A percentile compares a stretch with the other conserved stretches of the same genome.
Conservation (phyloP, 2,329 filamentous ascomycete genomes). For the Exophiala xenobiotica region DNA sequence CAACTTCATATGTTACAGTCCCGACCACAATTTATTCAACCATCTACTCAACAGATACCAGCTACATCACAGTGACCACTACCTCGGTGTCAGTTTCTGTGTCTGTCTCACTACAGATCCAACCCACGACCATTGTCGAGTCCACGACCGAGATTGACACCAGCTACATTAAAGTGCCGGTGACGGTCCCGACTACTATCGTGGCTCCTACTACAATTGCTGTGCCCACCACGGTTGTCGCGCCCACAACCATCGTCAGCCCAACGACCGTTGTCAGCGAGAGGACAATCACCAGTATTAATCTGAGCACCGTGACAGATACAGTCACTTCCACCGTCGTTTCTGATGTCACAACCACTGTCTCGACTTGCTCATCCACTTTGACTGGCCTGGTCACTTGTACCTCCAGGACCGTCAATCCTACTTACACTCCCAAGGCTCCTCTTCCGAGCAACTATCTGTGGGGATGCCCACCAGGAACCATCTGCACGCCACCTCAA, state of each 20-base stretch:
- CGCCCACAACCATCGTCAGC: slow-evolving; percentile 1
- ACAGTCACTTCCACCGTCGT: slow-evolving; percentile 10
- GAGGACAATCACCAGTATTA: slow-evolving; percentile 9
- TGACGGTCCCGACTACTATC: slow-evolving; percentile 4
- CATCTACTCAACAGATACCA: slow-evolving; percentile 4
- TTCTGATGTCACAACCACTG: too few species aligned
- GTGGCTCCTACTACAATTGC: background rate
- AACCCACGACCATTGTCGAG: slow-evolving; percentile 9
- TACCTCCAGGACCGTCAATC: slow-evolving; percentile 34
- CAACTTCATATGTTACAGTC: background rate
- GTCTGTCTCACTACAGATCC: background rate
- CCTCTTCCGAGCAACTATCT: slow-evolving; percentile 37
- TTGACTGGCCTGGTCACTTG: slow-evolving; percentile 30
- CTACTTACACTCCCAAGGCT: slow-evolving; percentile 34
- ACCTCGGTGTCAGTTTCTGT: slow-evolving; percentile 1
- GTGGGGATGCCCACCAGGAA: slow-evolving; percentile 47
- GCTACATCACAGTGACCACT: slow-evolving; percentile 5
- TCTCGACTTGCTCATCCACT: slow-evolving; percentile 9
- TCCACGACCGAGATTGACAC: background rate
- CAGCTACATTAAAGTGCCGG: slow-evolving; percentile 1
- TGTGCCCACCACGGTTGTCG: background rate
- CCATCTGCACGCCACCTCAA: slow-evolving; percentile 42
- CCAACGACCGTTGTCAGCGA: slow-evolving; percentile 14
- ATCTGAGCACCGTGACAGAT: slow-evolving; percentile 2
- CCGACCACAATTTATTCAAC: slow-evolving; percentile 1